Percentiles rank a stretch among this genome's conserved stretches.
Conservation (phyloP, 1,139 yeast genomes). For the Diutina sp. region DNA sequence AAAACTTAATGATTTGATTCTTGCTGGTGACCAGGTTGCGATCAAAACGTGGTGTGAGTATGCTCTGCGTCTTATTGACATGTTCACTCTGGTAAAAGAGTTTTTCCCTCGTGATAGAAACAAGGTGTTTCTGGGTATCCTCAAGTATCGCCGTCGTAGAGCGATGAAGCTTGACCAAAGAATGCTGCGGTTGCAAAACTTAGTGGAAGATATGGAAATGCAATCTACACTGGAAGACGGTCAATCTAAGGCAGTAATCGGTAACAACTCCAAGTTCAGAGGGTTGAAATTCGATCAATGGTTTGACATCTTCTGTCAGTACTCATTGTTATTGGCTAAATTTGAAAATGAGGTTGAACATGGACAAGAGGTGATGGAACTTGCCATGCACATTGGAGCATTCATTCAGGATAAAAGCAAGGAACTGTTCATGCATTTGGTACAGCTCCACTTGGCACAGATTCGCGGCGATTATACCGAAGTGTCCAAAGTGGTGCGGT, state of each 20-base stretch:
- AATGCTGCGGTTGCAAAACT: slow-evolving; percentile 50
- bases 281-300: slow-evolving; percentile 70
- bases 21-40: slow-evolving; percentile 45
- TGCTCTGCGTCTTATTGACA: slow-evolving; percentile 73
- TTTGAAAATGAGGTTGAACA: slow-evolving; percentile 48
- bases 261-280: slow-evolving; percentile 45
- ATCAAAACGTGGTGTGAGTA: slow-evolving; percentile 72
- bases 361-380: slow-evolving; percentile 58
- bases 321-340: slow-evolving; percentile 53
- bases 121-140: slow-evolving; percentile 55
- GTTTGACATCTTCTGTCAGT: slow-evolving; percentile 76
- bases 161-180: slow-evolving; percentile 60
- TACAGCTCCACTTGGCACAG: slow-evolving; percentile 53
- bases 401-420: slow-evolving; percentile 48
- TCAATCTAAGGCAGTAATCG: slow-evolving; percentile 21
- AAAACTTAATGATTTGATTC: slow-evolving; percentile 42
- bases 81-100: slow-evolving; percentile 62
- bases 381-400: slow-evolving; percentile 67
- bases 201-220: slow-evolving; percentile 47
- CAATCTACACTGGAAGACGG: slow-evolving; percentile 17
- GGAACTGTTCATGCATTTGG: slow-evolving; percentile 47
- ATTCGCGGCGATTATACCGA: slow-evolving; percentile 38
- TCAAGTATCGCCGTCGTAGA: slow-evolving; percentile 46
- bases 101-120: slow-evolving; percentile 71
- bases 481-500: slow-evolving; percentile 43